Percentiles rank a stretch among this genome's conserved stretches.
These are phyloP conservation scores for Aspergillus vadensis DNA, from an alignment of 2,329 filamentous ascomycete genomes.

Conservation along the genomic window DNA sequence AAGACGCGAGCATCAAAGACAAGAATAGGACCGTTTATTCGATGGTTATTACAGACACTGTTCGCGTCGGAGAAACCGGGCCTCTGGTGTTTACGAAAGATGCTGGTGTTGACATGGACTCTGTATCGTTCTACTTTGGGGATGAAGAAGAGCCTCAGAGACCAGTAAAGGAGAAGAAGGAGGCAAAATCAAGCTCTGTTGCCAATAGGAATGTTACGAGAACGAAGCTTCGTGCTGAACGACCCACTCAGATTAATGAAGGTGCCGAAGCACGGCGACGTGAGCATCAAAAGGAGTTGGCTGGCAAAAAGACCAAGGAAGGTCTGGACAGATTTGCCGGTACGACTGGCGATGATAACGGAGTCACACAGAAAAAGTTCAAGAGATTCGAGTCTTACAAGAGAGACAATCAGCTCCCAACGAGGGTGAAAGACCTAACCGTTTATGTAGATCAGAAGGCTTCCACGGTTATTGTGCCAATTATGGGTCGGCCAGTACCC, in stretches of 20 bases:
- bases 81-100: conserved; percentile 90
- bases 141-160: conserved; percentile 83
- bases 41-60: conserved; percentile 86
- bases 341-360: conserved; percentile 80
- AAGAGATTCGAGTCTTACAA: conserved; percentile 99
- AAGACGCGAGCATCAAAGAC: conserved; percentile 83
- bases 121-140: conserved; percentile 98
- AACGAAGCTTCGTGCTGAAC: conserved; percentile 86
- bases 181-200: conserved; percentile 78
- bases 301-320: conserved; percentile 84
- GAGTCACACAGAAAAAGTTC: conserved; percentile 95
- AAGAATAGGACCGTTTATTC: conserved; percentile 89
- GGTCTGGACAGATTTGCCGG: conserved; percentile 84
- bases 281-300: conserved; percentile 88
- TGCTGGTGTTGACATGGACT: conserved; percentile 86
- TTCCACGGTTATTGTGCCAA: conserved; percentile 84
- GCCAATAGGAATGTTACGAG: conserved; percentile 95
- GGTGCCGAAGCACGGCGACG: conserved; percentile 84
- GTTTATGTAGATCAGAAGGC: conserved; percentile 92
- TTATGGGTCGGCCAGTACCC: conserved; percentile 95
- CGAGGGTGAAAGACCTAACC: conserved; percentile 78
- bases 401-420: conserved; percentile 89
- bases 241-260: conserved; percentile 83
- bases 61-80: conserved; percentile 71
- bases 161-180: conserved; percentile 79